Base-by-base conservation (phyloP, 352 stramenopile species). In the Phytophthora lateralis region DNA sequence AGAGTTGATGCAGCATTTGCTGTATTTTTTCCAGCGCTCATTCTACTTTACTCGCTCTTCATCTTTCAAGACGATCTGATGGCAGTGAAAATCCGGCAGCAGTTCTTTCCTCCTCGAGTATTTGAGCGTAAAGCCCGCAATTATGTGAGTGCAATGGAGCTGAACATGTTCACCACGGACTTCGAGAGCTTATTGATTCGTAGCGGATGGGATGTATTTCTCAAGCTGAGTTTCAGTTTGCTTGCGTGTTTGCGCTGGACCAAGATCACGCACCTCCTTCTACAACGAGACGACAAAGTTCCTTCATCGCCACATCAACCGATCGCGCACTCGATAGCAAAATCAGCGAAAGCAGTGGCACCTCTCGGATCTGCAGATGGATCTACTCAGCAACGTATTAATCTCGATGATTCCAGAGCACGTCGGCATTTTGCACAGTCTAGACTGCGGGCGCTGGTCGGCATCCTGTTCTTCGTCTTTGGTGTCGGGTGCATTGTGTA, bases 1-100 rank as follows among this genome's bases (percentile, higher is more conserved):
- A 78, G 73, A 30, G 24, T 81, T 17, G 75, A 84, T 47, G 55
- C 68, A 3, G 50, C 55, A 0, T 84, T 79, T 50, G 69, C 66
- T 11, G 59, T 81, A 4, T 69, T 69, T 9, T 81, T 84, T 43
- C 75, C 75, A 21, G 65, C 63, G 0, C 29, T 75, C 3, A 61
- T 69, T 6, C 43, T 81, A 6, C n/a, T 69, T 0, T 66, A 76
- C 37, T 70, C 65, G 0, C 32, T 84, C 14, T 37, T 18, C 0
- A 38, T 53, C 0, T 84, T 84, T 34, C 69, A 73, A 27, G 72
- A 67, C 2, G 69, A 74, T 6, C 72, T 84, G 6, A 44, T 35
- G 14, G 9, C 43, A 7, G 68, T 84, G n/a, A 56, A 63, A 17
- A 75, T 81, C 27, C 56, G 61, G 0, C 63, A 79, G 30, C 35